Evolutionary conservation across 2,329 filamentous ascomycete genomes (phyloP), one percentile per base, ranked within the genome.

Genomic region (Trichoderma sp.): DNA sequence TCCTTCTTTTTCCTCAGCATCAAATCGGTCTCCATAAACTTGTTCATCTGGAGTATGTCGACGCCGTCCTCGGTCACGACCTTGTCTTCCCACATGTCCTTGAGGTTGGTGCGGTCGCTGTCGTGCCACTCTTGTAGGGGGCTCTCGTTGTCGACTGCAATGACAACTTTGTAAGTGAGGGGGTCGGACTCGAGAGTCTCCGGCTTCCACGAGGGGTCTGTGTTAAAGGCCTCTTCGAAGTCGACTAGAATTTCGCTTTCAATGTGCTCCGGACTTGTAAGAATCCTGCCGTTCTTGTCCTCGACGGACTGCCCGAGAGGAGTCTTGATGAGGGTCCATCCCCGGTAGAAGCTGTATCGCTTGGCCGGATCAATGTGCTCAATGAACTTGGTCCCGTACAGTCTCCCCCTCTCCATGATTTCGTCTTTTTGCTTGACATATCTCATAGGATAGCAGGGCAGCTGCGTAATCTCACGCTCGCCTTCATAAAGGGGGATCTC

Each of bases 171-270:
- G 50, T 62, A 54, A 24, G 59, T 62, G 3, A 44, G 10, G 5
- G 59, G 26, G 19, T 62, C 48, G 15, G 39, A 14, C 7, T 41
- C 44, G 5, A 64, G 17, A 41, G 62, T 50, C 21, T 67, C 66
- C 6, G 59, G 60, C 44, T 56, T 64, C 55, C 64, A 64, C 4
- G 45, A 60, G 6, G 64, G 64, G 24, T 63, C 56, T 41, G 19
- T 60, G 17, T 64, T 66, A 12, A 56, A 64, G 6, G 66, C 66
- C 28, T 66, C 60, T 15, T 55, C 64, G n/a, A 67, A 67, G 28
- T 67, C 64, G 21, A 63, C 66, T 4, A 66, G 21, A 19, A 66
- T 56, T 24, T 67, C 64, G 10, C 66, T 60, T 26, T 67, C 66
- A 14, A 67, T 64, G 6, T 64, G 56, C 3, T 67, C 48, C 5